Evolutionary conservation across 78 protist genomes (phyloP), one percentile per base, ranked within the genome.

Genomic region (Paratrimastix pyriformis): DNA sequence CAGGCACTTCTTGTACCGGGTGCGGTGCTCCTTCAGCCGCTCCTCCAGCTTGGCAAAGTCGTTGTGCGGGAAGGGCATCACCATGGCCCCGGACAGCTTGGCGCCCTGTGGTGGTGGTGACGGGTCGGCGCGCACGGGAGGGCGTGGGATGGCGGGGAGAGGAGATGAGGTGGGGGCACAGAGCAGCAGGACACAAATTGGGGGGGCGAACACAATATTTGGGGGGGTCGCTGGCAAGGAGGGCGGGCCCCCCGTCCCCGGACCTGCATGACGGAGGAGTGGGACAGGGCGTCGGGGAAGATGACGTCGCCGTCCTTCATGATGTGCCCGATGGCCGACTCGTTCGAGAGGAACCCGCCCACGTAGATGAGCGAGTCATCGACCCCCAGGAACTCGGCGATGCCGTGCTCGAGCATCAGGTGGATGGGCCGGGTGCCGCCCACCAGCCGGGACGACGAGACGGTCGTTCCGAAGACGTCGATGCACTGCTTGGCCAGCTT

Each of bases 31-130:
- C 21, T 18, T 30, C 24, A 65, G 21, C 21, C 18, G 21, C 40
- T 21, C 45, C 57, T 65, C 69, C 69, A 65, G 40, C n/a, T 21
- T 21, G 18, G 18, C 45, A 24, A 24, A 26, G 69, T 65, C 21
- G 69, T 65, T 65, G 45, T 65, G 69, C 69, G 33, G 69, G 69
- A 65, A 65, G 33, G 45, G 24, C 21, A 30, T 30, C 21, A 24
- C 40, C 40, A 21, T 65, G 18, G 69, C 21, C 29, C 21, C 29
- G 21, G 69, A 65, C 57, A 24, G 18, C 69, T 38, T 30, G 33
- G 21, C 21, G 40, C 69, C 69, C 40, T n/a, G n/a, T n/a, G n/a
- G n/a, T n/a, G n/a, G n/a, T n/a, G n/a, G n/a, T n/a, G n/a, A n/a
- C n/a, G n/a, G n/a, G n/a, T n/a, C n/a, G n/a, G n/a, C n/a, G n/a